Percentiles rank a stretch among this genome's conserved stretches.
These are phyloP conservation scores for Boletus speciosus DNA, from an alignment of 768 basidiomycete species.

Conservation along the genomic window DNA sequence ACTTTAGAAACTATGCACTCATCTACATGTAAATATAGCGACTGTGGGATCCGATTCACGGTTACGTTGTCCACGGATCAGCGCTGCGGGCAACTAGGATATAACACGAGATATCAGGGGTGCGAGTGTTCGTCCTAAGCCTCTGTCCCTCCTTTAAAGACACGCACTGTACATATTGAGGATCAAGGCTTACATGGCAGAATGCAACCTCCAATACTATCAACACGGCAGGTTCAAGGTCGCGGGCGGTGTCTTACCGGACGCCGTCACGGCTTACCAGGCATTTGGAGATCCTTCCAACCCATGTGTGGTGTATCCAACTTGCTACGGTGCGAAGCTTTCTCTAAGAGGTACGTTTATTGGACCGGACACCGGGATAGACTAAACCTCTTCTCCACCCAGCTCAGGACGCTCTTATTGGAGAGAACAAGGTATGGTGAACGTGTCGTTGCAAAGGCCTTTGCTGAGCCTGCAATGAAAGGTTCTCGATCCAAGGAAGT, in stretches of 20 bases:
- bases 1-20: background rate
- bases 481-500: constrained; percentile 50
- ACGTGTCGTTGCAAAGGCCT: background rate
- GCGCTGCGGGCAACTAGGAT: background rate
- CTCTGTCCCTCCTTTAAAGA: background rate
- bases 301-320: constrained; percentile 53
- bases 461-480: constrained; percentile 15
- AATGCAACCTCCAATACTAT: constrained; percentile 40
- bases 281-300: constrained; percentile 50
- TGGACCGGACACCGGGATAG: constrained; percentile 27
- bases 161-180: background rate
- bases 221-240: constrained; percentile 54
- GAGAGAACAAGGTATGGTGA: constrained; percentile 43
- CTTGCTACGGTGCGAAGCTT: constrained; percentile 52
- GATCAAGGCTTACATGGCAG: constrained; percentile 5
- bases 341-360: constrained; percentile 39
- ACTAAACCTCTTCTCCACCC: constrained; percentile 16
- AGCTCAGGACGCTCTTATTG: constrained; percentile 49
- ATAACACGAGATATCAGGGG: background rate
- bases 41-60: background rate
- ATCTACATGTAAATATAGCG: background rate
- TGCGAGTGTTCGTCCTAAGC: background rate
- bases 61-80: background rate
- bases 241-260: constrained; percentile 50
- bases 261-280: constrained; percentile 55